These are phyloP conservation scores for Coleophoma crateriformis DNA, from an alignment of 2,329 filamentous ascomycete species.

Conservation along the genomic window DNA sequence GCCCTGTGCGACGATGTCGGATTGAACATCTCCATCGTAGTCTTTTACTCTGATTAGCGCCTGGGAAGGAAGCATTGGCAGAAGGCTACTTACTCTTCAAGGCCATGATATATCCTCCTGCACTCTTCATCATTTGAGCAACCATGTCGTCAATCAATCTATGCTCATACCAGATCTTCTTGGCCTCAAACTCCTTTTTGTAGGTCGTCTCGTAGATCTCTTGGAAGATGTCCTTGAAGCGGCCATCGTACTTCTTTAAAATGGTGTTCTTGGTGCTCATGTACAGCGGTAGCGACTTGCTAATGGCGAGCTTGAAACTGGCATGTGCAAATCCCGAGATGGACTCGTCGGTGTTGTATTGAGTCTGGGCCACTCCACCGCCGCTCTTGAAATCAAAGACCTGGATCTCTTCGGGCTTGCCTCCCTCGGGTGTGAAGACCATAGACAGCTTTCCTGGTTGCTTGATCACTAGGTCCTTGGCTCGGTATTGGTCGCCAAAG, in stretches of 20 bases:
- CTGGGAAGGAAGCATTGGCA: constrained; percentile 1
- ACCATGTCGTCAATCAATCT: constrained; percentile 99
- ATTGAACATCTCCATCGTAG: constrained; percentile 98
- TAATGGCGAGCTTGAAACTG: constrained; percentile 89
- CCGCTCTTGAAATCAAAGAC: constrained; percentile 85
- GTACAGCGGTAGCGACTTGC: constrained; percentile 88
- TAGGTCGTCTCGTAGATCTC: constrained; percentile 87
- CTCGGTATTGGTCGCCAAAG: constrained; percentile 97
- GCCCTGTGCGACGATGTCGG: constrained; percentile 95
- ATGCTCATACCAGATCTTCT: constrained; percentile 98
- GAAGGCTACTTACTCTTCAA: constrained; percentile 74
- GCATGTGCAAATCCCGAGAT: constrained; percentile 94
- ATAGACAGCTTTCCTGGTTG: constrained; percentile 87
- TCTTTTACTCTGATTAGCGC: constrained; percentile 37
- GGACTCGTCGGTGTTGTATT: constrained; percentile 98
- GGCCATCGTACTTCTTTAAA: constrained; percentile 95
- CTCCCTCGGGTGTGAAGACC: constrained; percentile 85
- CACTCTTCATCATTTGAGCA: constrained; percentile 99
- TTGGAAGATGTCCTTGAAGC: constrained; percentile 99
- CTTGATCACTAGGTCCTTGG: constrained; percentile 81
- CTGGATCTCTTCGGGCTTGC: constrained; percentile 77
- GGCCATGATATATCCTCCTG: constrained; percentile 93
- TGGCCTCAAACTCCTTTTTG: constrained; percentile 81
- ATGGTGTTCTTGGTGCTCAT: constrained; percentile 99
- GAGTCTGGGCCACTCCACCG: constrained; percentile 85